These are phyloP conservation scores for Vaccinium macrocarpon DNA, from an alignment of 148 eudicot genomes.

Conservation along the genomic window DNA sequence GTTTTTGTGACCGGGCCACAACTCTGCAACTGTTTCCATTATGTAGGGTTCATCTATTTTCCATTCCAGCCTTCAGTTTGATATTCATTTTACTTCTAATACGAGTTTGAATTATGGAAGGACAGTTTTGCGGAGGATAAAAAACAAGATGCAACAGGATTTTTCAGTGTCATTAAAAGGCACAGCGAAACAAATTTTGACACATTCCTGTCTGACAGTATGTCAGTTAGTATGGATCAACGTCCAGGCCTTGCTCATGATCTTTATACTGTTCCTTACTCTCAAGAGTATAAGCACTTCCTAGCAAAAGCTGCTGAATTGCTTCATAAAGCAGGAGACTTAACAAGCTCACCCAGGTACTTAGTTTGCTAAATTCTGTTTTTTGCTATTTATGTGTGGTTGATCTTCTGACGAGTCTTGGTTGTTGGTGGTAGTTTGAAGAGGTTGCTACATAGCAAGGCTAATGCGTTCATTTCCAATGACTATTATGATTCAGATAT, in stretches of 20 bases:
- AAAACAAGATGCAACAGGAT: conserved; percentile 74
- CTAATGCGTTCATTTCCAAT: conserved; percentile 89
- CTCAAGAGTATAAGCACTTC: conserved; percentile 55
- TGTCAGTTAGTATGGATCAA: conserved; percentile 20
- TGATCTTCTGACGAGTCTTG: conserved; percentile 19
- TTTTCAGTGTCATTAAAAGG: conserved; percentile 82
- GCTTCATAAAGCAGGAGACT: conserved; percentile 72
- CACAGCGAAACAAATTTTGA: conserved; percentile 37
- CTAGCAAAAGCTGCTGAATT: conserved; percentile 70
- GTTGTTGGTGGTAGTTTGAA: conserved; percentile 61
- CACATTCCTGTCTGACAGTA: conserved; percentile 21
- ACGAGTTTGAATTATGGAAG: conserved; percentile 96
- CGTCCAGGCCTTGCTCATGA: conserved; percentile 33
- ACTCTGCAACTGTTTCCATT: not conserved
- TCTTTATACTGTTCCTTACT: conserved; percentile 71
- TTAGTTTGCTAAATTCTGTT: not conserved
- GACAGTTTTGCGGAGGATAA: conserved; percentile 61
- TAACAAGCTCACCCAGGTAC: conserved; percentile 74
- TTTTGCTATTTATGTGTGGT: conserved; percentile 1
- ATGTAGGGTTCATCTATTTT: not conserved
- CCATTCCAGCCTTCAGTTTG: not conserved
- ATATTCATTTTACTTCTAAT: conserved; percentile 12
- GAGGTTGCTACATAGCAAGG: conserved; percentile 80
- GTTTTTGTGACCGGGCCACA: not conserved
- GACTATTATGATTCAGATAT: conserved; percentile 96